Base-by-base conservation (phyloP, 2,329 filamentous ascomycete genomes). In the Sporothrix humicola region DNA sequence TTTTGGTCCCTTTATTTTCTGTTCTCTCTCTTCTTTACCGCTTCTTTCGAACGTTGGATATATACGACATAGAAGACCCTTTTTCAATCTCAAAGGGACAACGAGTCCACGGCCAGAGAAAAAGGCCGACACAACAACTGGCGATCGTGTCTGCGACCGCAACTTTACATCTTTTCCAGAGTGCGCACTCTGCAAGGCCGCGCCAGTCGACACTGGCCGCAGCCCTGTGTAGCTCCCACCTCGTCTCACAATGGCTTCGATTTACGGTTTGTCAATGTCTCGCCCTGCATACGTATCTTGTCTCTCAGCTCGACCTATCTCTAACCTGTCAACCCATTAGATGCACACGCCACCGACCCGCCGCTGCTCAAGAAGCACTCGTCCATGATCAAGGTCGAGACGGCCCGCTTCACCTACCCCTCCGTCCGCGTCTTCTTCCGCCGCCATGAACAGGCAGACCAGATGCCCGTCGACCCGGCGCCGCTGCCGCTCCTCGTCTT, bases 401-500 rank as follows among this genome's bases (percentile, higher is more conserved):
- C 94, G 2, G 86, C 85, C 17, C 83, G 82, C 42, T 90, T 91
- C 76, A 90, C 88, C 9, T 98, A 98, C 80, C 87, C 90, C 1
- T 88, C 87, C 46, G 87, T 98, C 76, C 90, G 95, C 73, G 90
- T 95, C 59, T 98, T 98, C 81, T 95, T 92, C 82, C 89, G 92
- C 73, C 89, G 89, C 72, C 96, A 98, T 82, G 88, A 90, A 23
- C 94, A 98, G 79, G 90, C 91, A n/a, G 88, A 91, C 74, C 93
- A 96, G 80, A 86, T 98, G 3, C 94, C 93, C 2, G 87, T 85
- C 58, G 86, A 90, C 75, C 93, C 93, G 0, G 87, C 88, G 0
- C 91, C 93, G 0, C 83, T 98, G 12, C 96, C 96, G 0, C 84
- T 99, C 10, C 84, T 98, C 3, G 94, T 98, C 59, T 97, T 97